Evolutionary conservation across 495 filamentous ascomycete genomes (phyloP).

Genomic region (Immersiella caudata): DNA sequence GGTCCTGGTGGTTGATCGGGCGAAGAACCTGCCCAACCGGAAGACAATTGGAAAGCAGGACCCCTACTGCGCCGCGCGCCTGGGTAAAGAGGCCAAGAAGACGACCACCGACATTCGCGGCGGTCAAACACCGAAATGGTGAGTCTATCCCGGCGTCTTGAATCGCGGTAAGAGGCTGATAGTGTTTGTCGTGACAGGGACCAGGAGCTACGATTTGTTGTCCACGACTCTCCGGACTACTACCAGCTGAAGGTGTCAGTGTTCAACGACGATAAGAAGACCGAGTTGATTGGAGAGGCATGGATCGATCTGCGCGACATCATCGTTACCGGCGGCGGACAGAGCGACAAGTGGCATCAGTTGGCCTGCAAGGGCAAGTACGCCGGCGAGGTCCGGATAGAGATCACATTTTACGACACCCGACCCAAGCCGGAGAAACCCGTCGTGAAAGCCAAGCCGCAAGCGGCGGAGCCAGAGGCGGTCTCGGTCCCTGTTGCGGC

Average conservation of each 20-base stretch:
- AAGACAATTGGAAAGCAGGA: constrained; percentile 98
- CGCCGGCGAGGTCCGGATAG: constrained; percentile 90
- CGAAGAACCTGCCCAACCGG: constrained; percentile 94
- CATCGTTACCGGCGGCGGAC: constrained; percentile 82
- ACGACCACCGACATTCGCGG: constrained; percentile 92
- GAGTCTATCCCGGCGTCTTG: constrained; percentile 36
- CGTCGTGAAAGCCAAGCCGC: constrained; percentile 54
- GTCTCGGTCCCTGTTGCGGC: constrained; percentile 29
- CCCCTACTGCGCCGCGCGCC: constrained; percentile 89
- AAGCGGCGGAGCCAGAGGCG: constrained; percentile 32
- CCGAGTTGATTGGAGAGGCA: constrained; percentile 90
- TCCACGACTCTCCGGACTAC: constrained; percentile 96
- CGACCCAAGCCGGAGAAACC: constrained; percentile 73
- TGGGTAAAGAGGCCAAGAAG: constrained; percentile 98
- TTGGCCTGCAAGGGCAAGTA: constrained; percentile 89
- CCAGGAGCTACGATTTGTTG: constrained; percentile 92
- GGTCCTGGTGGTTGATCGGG: constrained; percentile 86
- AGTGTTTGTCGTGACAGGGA: constrained; percentile 63
- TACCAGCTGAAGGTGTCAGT: constrained; percentile 90
- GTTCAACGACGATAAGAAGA: constrained; percentile 97
- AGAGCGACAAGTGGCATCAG: constrained; percentile 89
- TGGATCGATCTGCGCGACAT: constrained; percentile 84
- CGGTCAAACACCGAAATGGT: constrained; percentile 96
- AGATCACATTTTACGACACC: constrained; percentile 94
- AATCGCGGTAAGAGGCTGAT: constrained; percentile 15